Evolutionary conservation across 805 yeast species (phyloP).

Genomic region (Candida oleophila): DNA sequence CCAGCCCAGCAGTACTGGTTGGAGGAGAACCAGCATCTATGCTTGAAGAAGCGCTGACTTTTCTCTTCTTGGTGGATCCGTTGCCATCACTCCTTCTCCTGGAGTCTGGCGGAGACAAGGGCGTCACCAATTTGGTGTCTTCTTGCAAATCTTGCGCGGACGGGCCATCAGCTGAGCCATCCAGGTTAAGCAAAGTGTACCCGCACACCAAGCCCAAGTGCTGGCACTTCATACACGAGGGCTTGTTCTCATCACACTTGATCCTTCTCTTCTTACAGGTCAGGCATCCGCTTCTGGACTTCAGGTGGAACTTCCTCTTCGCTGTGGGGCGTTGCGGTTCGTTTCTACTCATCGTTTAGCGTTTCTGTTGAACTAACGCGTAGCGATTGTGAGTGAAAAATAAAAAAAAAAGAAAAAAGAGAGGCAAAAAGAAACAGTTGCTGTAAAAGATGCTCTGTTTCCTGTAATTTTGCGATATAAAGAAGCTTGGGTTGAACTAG

Average conservation of each 20-base stretch:
- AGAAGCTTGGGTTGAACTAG: not conserved
- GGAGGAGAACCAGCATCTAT: not conserved
- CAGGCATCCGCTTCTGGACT: conserved; percentile 84
- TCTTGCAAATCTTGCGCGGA: too few relatives aligned
- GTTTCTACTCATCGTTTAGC: not conserved
- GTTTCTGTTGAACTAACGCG: not conserved
- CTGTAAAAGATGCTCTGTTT: too few relatives aligned
- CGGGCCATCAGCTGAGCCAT: not conserved
- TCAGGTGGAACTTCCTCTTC: conserved; percentile 85
- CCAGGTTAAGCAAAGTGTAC: conserved; percentile 35
- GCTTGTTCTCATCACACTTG: conserved; percentile 87
- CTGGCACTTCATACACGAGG: conserved; percentile 74
- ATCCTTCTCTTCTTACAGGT: conserved; percentile 89
- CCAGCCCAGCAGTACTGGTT: not conserved
- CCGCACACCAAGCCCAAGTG: conserved; percentile 79
- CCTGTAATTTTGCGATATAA: not conserved
- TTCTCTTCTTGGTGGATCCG: not conserved
- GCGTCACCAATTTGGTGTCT: not conserved
- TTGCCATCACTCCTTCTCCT: not conserved
- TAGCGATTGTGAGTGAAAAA: not conserved
- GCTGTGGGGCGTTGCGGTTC: conserved; percentile 32
- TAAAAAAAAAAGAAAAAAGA: not conserved
- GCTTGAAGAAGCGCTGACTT: not conserved
- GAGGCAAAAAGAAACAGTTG: too few relatives aligned
- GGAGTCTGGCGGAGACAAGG: conserved; percentile 1